Percentiles rank a stretch among this genome's conserved stretches.
Evolutionary conservation across 2,329 filamentous ascomycete genomes (phyloP).

Genomic region (Aspergillus oerlinghausenensis): DNA sequence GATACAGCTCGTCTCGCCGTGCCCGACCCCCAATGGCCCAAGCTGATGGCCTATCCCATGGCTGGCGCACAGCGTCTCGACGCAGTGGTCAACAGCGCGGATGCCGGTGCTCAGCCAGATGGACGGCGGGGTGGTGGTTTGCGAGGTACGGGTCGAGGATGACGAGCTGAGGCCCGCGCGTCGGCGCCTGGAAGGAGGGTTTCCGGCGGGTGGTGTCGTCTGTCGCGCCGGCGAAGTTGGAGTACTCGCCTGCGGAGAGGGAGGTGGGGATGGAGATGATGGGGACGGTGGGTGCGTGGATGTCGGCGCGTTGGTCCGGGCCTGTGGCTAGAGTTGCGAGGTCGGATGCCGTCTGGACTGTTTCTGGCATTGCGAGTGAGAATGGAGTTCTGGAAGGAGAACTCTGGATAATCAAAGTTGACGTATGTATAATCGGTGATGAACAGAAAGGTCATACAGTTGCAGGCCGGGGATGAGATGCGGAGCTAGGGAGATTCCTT

Average conservation of each 20-base stretch:
- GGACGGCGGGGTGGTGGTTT: slow-evolving; percentile 46
- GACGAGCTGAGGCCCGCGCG: slow-evolving; percentile 47
- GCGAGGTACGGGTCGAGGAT: slow-evolving; percentile 54
- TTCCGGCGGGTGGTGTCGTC: slow-evolving; percentile 33
- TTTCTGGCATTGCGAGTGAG: slow-evolving; percentile 25
- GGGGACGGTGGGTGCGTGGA: slow-evolving; percentile 25
- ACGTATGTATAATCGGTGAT: background rate
- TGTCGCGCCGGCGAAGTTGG: slow-evolving; percentile 37
- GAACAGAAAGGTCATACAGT: background rate
- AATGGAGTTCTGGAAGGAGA: background rate
- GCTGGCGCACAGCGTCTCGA: slow-evolving; percentile 52
- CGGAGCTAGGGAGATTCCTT: background rate
- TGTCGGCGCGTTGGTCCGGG: slow-evolving; percentile 19
- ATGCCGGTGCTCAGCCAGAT: slow-evolving; percentile 58
- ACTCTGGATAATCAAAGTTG: background rate
- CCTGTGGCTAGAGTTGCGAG: slow-evolving; percentile 35
- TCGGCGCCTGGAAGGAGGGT: slow-evolving; percentile 33
- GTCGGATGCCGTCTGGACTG: slow-evolving; percentile 32
- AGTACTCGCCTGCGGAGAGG: slow-evolving; percentile 42
- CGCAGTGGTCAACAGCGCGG: slow-evolving; percentile 54
- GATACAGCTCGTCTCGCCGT: slow-evolving; percentile 58
- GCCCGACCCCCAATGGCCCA: slow-evolving; percentile 53
- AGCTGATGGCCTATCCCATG: slow-evolving; percentile 53
- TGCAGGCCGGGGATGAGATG: background rate
- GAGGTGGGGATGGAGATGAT: slow-evolving; percentile 41